Evolutionary conservation across 768 basidiomycete genomes (phyloP).

Genomic region (Naganishia friedmannii): DNA sequence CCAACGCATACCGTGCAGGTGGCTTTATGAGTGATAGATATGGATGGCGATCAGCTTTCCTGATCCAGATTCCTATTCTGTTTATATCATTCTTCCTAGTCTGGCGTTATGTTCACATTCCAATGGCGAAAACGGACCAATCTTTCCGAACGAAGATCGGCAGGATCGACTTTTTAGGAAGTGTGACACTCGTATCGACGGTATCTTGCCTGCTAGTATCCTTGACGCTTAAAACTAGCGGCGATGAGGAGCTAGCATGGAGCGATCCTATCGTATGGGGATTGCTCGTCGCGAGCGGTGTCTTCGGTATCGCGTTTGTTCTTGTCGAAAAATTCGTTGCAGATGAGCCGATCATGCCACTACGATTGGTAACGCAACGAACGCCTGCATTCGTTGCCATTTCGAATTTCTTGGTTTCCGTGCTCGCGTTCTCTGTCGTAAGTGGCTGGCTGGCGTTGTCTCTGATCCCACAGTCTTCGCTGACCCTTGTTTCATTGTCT

Average conservation of each 20-base stretch:
- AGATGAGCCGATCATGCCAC: slow-evolving; percentile 84
- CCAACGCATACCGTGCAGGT: background rate
- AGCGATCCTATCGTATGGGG: slow-evolving; percentile 63
- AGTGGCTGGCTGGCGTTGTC: background rate
- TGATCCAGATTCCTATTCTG: slow-evolving; percentile 70
- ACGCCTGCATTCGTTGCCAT: slow-evolving; percentile 79
- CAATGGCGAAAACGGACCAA: slow-evolving; percentile 23
- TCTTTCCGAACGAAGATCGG: slow-evolving; percentile 30
- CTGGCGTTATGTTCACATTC: slow-evolving; percentile 29
- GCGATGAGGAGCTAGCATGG: slow-evolving; percentile 61
- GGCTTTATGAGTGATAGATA: slow-evolving; percentile 19
- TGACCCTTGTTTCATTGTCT: background rate
- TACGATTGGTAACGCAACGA: slow-evolving; percentile 70
- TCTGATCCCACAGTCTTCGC: too few relatives aligned
- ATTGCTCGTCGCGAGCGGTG: slow-evolving; percentile 9
- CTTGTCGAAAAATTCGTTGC: slow-evolving; percentile 67
- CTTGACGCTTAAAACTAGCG: slow-evolving; percentile 31
- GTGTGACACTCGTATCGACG: slow-evolving; percentile 36
- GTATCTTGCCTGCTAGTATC: slow-evolving; percentile 27
- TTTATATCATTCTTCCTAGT: slow-evolving; percentile 66
- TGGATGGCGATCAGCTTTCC: slow-evolving; percentile 37
- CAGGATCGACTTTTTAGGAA: slow-evolving; percentile 47
- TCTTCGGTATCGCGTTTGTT: slow-evolving; percentile 55
- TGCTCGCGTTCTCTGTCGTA: slow-evolving; percentile 42
- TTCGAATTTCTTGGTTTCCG: slow-evolving; percentile 63